Conservation (phyloP, 805 yeast species). For the Metschnikowia arizonensis region DNA sequence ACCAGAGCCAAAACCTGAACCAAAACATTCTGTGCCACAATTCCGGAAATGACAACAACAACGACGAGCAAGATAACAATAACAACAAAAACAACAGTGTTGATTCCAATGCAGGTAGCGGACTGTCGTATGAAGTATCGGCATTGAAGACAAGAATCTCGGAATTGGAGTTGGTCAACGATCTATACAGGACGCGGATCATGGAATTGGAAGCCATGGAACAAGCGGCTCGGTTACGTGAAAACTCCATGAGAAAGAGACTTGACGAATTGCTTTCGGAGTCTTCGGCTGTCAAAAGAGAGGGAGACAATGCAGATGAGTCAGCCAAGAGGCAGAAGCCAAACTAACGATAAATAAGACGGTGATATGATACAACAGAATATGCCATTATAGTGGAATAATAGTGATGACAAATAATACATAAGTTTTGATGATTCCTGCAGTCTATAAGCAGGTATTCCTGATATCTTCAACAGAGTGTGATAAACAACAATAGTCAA, state of each 20-base stretch:
- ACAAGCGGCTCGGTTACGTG: slow-evolving; percentile 50
- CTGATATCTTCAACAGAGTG: no score
- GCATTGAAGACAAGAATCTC: slow-evolving; percentile 69
- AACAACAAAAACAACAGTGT: slow-evolving; percentile 13
- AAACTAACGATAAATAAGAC: neutral
- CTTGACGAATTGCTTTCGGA: slow-evolving; percentile 42
- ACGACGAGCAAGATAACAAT: slow-evolving; percentile 8
- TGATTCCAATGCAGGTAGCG: slow-evolving; percentile 6
- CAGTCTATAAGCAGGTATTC: no score
- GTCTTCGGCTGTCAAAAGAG: slow-evolving; percentile 10
- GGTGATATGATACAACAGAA: neutral
- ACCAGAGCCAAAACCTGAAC: neutral
- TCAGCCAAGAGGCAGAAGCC: slow-evolving; percentile 13
- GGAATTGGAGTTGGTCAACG: slow-evolving; percentile 88
- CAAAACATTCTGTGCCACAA: neutral
- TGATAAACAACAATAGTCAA: no score
- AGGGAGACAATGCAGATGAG: slow-evolving; percentile 10
- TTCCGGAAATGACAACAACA: slow-evolving; percentile 2
- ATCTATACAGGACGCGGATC: slow-evolving; percentile 77
- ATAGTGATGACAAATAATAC: no score
- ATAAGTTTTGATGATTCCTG: no score
- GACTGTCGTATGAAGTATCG: slow-evolving; percentile 29
- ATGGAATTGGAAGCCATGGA: slow-evolving; percentile 74
- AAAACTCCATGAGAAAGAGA: slow-evolving; percentile 43
- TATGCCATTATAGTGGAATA: no score